phyloP scores from a whole-genome alignment of 305 asterid genomes.

The Withania somnifera region DNA sequence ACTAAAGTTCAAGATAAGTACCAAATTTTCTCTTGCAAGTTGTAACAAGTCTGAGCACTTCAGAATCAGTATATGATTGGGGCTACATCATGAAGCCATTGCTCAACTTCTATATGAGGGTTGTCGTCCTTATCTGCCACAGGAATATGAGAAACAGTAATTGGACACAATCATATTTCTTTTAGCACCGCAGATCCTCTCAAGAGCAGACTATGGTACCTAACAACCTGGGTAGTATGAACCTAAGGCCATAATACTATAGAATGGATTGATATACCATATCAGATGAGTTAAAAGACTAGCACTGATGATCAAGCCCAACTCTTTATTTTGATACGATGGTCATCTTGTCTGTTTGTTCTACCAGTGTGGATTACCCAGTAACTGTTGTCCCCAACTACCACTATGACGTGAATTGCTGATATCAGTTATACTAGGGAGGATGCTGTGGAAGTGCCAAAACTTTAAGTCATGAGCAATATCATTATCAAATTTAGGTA shows the following conservation, averaged over 20 bases:
- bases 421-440: conserved; percentile 1
- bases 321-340: not conserved
- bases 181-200: not conserved
- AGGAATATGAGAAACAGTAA: not conserved
- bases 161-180: not conserved
- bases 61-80: not conserved
- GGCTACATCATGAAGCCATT: not conserved
- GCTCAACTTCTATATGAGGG: not conserved
- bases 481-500: not conserved
- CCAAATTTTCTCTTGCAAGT: not conserved
- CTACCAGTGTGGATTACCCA: not conserved
- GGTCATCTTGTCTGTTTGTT: not conserved
- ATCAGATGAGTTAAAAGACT: not conserved
- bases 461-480: not conserved
- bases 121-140: not conserved
- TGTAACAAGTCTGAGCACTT: not conserved
- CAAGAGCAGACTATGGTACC: not conserved
- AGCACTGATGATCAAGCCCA: not conserved
- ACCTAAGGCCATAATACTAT: not conserved
- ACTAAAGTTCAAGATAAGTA: not conserved
- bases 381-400: not conserved
- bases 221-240: not conserved
- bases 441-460: not conserved
- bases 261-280: not conserved
- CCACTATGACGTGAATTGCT: not conserved